Evolutionary conservation across 2,329 filamentous ascomycete genomes (phyloP), one percentile per base, ranked within the genome.

Genomic region (Ophiocordyceps camponoti-leonardi): DNA sequence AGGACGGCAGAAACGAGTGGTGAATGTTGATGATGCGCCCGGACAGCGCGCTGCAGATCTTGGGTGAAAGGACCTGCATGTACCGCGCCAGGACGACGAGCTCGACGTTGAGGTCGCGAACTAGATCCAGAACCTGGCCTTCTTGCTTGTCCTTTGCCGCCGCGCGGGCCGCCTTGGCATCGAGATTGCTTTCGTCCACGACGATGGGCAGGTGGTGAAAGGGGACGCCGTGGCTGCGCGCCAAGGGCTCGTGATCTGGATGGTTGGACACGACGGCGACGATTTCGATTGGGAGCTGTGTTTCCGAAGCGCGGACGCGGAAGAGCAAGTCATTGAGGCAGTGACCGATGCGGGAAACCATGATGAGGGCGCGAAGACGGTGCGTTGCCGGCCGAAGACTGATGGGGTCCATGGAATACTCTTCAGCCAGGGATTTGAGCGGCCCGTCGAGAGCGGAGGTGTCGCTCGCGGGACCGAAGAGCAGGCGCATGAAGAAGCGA

Each of bases 11-110:
- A 75, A 92, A 92, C 53, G 76, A 82, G 67, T 92, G 85, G 67
- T 92, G 85, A 63, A 92, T 90, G 67, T 92, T 92, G 80, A 92
- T 90, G 66, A 92, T 92, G 60, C 78, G 79, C 48, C 85, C 85
- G 44, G 78, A 82, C 83, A 92, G 88, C 54, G 77, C 83, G 47
- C 72, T 66, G 67, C 85, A 92, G 39, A 92, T 68, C 10, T 65
- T 74, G 0, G 83, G 83, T 20, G 79, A 83, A 12, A 92, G 71
- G 30, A 92, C 83, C 66, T 92, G 85, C 85, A 92, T 92, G 67
- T 92, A 92, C 48, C 85, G 78, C 7, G 85, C 85, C 42, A 92
- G 68, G 1, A 92, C 84, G 45, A 92, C 74, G 45, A 92, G 73
- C 58, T 92, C 85, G 56, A 92, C 75, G 52, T 73, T 64, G 62